Evolutionary conservation across 345 rosid genomes (phyloP).

Genomic region (Raphanus sativus): DNA sequence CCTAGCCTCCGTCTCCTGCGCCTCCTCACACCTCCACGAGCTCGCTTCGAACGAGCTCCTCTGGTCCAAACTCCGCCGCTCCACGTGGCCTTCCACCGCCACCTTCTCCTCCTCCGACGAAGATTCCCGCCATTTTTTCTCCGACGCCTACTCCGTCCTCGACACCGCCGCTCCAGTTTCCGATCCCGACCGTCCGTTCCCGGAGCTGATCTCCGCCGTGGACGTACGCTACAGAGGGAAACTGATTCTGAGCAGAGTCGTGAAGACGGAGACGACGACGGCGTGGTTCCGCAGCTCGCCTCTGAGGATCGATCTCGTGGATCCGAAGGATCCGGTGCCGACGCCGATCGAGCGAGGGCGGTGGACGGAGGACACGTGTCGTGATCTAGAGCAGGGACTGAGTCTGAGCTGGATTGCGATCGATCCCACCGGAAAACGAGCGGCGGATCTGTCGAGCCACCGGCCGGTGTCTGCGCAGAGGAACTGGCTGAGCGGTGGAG

Average conservation of each 20-base stretch:
- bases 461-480: conserved; percentile 61
- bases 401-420: conserved; percentile 74
- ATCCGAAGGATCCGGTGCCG: conserved; percentile 55
- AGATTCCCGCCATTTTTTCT: conserved; percentile 72
- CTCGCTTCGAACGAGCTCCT: conserved; percentile 49
- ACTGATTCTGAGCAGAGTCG: conserved; percentile 49
- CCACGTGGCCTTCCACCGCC: conserved; percentile 81
- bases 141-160: conserved; percentile 45
- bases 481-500: conserved; percentile 79
- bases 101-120: conserved; percentile 50
- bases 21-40: conserved; percentile 50
- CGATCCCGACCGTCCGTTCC: conserved; percentile 31
- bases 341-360: conserved; percentile 47
- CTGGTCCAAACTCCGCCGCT: conserved; percentile 54
- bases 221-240: conserved; percentile 53
- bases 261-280: conserved; percentile 59
- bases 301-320: conserved; percentile 65
- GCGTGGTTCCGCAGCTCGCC: conserved; percentile 75
- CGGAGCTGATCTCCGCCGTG: conserved; percentile 63
- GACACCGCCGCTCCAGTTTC: conserved; percentile 13
- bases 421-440: conserved; percentile 53
- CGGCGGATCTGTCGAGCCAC: conserved; percentile 65
- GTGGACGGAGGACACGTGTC: conserved; percentile 40
- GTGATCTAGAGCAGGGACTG: conserved; percentile 43
- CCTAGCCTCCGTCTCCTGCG: conserved; percentile 58